These are phyloP conservation scores for Talaromyces rugulosus DNA, from an alignment of 2,329 filamentous ascomycete species.

Conservation along the genomic window DNA sequence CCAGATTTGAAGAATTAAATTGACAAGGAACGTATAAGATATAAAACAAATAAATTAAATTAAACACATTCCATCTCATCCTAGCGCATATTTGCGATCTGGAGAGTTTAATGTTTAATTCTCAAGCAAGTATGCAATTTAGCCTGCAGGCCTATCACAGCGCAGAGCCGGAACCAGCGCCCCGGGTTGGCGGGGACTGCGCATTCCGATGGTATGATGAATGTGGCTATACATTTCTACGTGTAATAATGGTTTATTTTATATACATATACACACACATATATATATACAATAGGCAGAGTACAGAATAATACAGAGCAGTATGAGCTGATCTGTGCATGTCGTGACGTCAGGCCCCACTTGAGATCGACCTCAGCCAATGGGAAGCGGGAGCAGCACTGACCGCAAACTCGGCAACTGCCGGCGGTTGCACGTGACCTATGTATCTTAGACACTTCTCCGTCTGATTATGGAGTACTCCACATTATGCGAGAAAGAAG, in stretches of 20 bases:
- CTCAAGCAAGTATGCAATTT: background rate
- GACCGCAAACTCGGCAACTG: background rate
- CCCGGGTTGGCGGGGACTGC: background rate
- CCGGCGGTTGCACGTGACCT: background rate
- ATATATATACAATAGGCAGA: too few species aligned
- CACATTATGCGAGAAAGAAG: too few species aligned
- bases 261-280: too few species aligned
- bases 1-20: background rate
- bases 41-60: background rate
- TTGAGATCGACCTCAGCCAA: background rate
- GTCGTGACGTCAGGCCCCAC: background rate
- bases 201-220: background rate
- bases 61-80: background rate
- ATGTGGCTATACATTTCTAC: too few species aligned
- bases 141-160: background rate
- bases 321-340: background rate
- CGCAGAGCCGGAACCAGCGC: background rate
- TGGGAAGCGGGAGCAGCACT: background rate
- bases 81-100: background rate
- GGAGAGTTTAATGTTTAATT: background rate
- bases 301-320: too few species aligned
- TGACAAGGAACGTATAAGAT: background rate
- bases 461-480: too few species aligned
- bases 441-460: too few species aligned
- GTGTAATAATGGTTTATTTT: too few species aligned